phyloP scores from a whole-genome alignment of 257 asterid genomes.

The Sherardia arvensis region DNA sequence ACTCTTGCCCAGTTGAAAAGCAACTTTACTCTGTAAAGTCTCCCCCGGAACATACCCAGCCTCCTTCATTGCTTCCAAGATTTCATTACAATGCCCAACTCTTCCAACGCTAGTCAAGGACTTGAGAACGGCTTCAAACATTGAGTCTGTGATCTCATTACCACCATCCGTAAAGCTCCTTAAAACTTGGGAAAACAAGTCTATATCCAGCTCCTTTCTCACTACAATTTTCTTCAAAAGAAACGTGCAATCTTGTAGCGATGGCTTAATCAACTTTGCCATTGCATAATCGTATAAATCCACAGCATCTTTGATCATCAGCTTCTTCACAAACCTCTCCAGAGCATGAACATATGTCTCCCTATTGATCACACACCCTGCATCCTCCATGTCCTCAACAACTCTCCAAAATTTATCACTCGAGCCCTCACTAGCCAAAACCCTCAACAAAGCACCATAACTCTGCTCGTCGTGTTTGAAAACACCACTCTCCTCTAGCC shows the following conservation, averaged over 20 bases:
- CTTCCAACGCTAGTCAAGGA: constrained; percentile 72
- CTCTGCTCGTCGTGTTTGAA: constrained; percentile 47
- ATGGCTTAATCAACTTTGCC: constrained; percentile 53
- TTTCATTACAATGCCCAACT: constrained; percentile 42
- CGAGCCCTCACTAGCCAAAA: constrained; percentile 42
- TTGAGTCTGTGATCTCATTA: constrained; percentile 36
- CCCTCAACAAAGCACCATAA: constrained; percentile 46
- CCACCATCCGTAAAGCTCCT: constrained; percentile 49
- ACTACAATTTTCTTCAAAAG: constrained; percentile 73
- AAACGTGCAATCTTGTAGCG: constrained; percentile 48
- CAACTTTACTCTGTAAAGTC: constrained; percentile 37
- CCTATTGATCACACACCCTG: constrained; percentile 53
- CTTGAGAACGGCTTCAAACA: constrained; percentile 48
- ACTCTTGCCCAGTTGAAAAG: constrained; percentile 41
- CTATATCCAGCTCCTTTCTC: constrained; percentile 61
- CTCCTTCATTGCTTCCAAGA: constrained; percentile 48
- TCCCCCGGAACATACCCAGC: constrained; percentile 43
- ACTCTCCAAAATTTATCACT: constrained; percentile 61
- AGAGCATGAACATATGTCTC: constrained; percentile 34
- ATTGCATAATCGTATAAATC: constrained; percentile 68
- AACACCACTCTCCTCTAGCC: constrained; percentile 71
- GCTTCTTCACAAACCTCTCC: constrained; percentile 37
- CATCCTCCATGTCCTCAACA: constrained; percentile 56
- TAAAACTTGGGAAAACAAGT: constrained; percentile 44
- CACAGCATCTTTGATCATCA: constrained; percentile 64